Conservation (phyloP, 352 stramenopile species). For the Phytopythium kandeliae region DNA sequence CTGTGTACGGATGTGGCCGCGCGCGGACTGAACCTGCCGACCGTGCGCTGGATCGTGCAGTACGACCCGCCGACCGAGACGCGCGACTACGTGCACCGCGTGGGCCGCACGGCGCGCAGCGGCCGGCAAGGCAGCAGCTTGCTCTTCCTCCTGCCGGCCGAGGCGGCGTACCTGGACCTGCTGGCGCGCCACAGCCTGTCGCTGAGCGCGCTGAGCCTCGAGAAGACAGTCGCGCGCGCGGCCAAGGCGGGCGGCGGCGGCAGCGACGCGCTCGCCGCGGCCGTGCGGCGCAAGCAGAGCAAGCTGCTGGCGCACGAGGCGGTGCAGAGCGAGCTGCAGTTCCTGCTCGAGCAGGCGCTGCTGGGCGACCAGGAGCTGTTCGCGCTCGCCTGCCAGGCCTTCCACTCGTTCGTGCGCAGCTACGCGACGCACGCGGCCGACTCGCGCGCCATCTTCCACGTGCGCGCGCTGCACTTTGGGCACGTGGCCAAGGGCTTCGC, state of each 20-base stretch:
- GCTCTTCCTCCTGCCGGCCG: constrained; percentile 96
- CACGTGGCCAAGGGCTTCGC: constrained; percentile 93
- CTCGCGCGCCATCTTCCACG: constrained; percentile 90
- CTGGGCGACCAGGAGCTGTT: constrained; percentile 83
- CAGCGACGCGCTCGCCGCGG: constrained; percentile 12
- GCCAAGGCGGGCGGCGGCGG: constrained; percentile 51
- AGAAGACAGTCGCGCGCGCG: constrained; percentile 76
- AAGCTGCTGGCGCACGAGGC: constrained; percentile 84
- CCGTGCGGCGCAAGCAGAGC: constrained; percentile 15
- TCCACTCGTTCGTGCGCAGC: constrained; percentile 90
- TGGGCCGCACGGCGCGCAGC: constrained; percentile 97
- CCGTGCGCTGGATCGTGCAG: constrained; percentile 96
- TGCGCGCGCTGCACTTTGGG: constrained; percentile 90
- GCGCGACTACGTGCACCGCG: constrained; percentile 98
- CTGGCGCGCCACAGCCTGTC: constrained; percentile 81
- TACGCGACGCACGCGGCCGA: constrained; percentile 91
- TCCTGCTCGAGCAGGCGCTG: constrained; percentile 78
- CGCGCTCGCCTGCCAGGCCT: constrained; percentile 82
- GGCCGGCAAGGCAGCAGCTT: constrained; percentile 96
- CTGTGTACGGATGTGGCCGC: constrained; percentile 98
- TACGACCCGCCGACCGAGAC: constrained; percentile 99
- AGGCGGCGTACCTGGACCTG: constrained; percentile 93
- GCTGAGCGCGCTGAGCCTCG: constrained; percentile 79
- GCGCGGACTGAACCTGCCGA: constrained; percentile 96
- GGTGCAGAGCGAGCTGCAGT: constrained; percentile 76